These are phyloP conservation scores for Gaillardinia entomophila DNA, from an alignment of 805 yeast genomes.

Conservation along the genomic window DNA sequence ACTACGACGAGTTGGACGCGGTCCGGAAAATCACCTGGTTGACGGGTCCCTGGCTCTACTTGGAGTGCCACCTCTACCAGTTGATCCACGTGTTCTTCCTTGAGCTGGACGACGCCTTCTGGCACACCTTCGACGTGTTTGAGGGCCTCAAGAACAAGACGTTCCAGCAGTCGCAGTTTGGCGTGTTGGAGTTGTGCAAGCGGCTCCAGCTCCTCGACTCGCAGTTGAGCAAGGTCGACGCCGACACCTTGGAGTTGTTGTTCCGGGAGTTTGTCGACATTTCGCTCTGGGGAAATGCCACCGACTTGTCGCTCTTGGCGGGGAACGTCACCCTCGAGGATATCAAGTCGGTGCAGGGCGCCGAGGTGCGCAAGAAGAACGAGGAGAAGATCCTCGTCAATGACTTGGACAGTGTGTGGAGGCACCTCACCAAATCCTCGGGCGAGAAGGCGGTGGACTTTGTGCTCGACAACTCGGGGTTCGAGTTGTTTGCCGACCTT, in stretches of 20 bases:
- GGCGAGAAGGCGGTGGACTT: constrained; percentile 60
- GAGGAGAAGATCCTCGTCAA: constrained; percentile 74
- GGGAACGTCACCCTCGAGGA: constrained; percentile 81
- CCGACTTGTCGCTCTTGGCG: constrained; percentile 85
- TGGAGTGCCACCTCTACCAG: constrained; percentile 84
- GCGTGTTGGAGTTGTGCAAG: constrained; percentile 75
- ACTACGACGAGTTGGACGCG: constrained; percentile 26
- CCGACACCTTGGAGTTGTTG: constrained; percentile 45
- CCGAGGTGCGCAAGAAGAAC: constrained; percentile 75
- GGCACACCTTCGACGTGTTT: constrained; percentile 69
- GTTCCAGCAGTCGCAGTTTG: constrained; percentile 66
- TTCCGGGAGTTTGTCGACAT: constrained; percentile 83
- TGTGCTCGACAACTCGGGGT: constrained; percentile 90
- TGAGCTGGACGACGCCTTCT: constrained; percentile 23
- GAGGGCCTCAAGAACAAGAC: constrained; percentile 64
- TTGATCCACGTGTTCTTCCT: constrained; percentile 43
- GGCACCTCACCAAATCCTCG: constrained; percentile 23
- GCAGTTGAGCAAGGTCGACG: constrained; percentile 20
- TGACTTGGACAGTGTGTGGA: constrained; percentile 70
- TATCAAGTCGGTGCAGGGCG: constrained; percentile 86
- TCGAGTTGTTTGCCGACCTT: constrained; percentile 87
- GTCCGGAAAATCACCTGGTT: constrained; percentile 53
- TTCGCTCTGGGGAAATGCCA: constrained; percentile 97
- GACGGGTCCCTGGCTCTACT: constrained; percentile 84
- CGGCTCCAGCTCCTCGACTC: constrained; percentile 41